Conservation (phyloP, 129 eudicot species). For the Chrysanthemum seticuspe region DNA sequence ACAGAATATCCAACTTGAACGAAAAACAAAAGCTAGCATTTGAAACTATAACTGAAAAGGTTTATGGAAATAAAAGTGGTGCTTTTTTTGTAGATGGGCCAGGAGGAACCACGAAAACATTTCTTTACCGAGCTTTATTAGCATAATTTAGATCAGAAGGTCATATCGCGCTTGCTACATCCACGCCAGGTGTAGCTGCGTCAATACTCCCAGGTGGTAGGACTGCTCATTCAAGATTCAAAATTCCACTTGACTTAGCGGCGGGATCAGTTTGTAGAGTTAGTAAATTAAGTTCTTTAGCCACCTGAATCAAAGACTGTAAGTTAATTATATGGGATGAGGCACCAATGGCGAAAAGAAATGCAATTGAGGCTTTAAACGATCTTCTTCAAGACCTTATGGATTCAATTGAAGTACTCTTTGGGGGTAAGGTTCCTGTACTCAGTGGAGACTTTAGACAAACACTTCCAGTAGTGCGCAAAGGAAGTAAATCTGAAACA, state of each 20-base stretch:
- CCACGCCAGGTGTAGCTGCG: background rate
- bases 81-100: background rate
- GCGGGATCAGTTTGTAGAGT: background rate
- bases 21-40: background rate
- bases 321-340: background rate
- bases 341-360: conserved; percentile 23
- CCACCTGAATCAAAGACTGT: background rate
- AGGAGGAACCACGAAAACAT: background rate
- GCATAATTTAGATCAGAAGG: conserved; percentile 5
- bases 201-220: background rate
- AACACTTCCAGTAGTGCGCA: background rate
- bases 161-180: background rate
- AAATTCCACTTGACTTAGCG: background rate
- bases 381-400: background rate
- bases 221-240: background rate
- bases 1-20: background rate
- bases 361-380: conserved; percentile 14
- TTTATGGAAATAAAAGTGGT: background rate
- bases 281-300: background rate
- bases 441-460: background rate
- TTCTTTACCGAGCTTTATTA: background rate
- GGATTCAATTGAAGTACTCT: background rate
- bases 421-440: conserved; percentile 26
- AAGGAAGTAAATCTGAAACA: background rate
- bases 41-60: background rate